phyloP scores from a whole-genome alignment of 805 yeast genomes.

The Candida patagonica region DNA sequence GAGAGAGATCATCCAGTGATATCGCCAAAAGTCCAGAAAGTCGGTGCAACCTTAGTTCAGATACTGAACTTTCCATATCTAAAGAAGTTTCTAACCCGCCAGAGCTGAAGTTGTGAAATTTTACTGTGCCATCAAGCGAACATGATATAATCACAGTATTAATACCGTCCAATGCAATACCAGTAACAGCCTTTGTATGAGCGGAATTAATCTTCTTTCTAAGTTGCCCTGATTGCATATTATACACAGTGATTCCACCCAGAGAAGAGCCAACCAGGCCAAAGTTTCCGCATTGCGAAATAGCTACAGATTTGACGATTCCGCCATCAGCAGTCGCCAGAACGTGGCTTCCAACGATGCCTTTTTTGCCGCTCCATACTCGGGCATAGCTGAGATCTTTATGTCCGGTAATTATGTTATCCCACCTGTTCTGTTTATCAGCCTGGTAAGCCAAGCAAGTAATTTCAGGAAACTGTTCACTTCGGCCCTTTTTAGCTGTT shows the following conservation, averaged over 20 bases:
- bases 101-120: conserved; percentile 75
- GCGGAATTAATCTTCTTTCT: conserved; percentile 55
- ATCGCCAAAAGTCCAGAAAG: conserved; percentile 79
- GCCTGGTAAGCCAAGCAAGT: conserved; percentile 60
- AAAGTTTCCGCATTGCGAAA: conserved; percentile 93
- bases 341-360: conserved; percentile 68
- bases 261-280: conserved; percentile 80
- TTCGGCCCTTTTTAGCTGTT: conserved; percentile 35
- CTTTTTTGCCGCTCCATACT: conserved; percentile 78
- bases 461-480: conserved; percentile 72
- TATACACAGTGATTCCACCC: conserved; percentile 81
- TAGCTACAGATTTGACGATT: conserved; percentile 59
- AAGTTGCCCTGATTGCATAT: conserved; percentile 81
- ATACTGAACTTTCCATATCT: conserved; percentile 65
- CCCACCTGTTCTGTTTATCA: conserved; percentile 85
- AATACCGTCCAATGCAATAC: conserved; percentile 82
- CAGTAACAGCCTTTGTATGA: conserved; percentile 59
- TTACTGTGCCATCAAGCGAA: conserved; percentile 84
- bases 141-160: conserved; percentile 78
- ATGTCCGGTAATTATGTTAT: conserved; percentile 82
- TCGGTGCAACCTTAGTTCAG: conserved; percentile 66
- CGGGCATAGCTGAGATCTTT: conserved; percentile 75
- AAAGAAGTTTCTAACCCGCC: conserved; percentile 60
- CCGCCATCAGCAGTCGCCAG: conserved; percentile 73
- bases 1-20: conserved; percentile 76